These are phyloP conservation scores for Citeromyces nyonsensis DNA, from an alignment of 805 yeast genomes.

Conservation along the genomic window DNA sequence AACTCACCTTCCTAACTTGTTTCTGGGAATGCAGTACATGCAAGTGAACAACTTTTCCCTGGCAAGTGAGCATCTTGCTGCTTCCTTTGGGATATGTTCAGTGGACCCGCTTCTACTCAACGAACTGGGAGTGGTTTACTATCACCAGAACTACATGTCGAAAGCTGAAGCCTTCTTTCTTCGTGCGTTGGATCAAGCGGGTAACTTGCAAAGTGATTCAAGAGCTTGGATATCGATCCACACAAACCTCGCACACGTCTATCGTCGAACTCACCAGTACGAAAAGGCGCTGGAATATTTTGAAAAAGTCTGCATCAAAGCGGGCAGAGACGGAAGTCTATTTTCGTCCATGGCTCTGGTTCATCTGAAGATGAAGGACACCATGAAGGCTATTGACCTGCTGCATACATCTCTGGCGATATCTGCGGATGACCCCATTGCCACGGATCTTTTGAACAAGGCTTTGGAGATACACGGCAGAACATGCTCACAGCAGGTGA, in stretches of 20 bases:
- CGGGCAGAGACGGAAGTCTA: slow-evolving; percentile 55
- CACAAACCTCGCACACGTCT: slow-evolving; percentile 80
- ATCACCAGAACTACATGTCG: slow-evolving; percentile 51
- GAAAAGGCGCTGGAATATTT: slow-evolving; percentile 64
- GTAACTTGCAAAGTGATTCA: slow-evolving; percentile 63
- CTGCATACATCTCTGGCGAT: slow-evolving; percentile 74
- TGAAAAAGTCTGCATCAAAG: slow-evolving; percentile 53
- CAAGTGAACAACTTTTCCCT: slow-evolving; percentile 72
- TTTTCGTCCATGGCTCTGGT: slow-evolving; percentile 78
- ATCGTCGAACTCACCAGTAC: slow-evolving; percentile 45
- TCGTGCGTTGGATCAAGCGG: slow-evolving; percentile 59
- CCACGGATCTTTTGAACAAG: slow-evolving; percentile 63
- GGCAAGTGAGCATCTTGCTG: slow-evolving; percentile 72
- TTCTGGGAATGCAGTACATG: slow-evolving; percentile 91
- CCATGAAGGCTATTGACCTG: slow-evolving; percentile 53
- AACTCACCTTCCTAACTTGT: slow-evolving; percentile 77
- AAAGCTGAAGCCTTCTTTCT: slow-evolving; percentile 59
- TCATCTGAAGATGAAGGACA: slow-evolving; percentile 51
- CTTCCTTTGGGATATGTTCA: slow-evolving; percentile 66
- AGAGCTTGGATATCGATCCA: slow-evolving; percentile 77
- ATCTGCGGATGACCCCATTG: slow-evolving; percentile 69
- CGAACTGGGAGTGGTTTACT: slow-evolving; percentile 86
- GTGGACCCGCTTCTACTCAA: slow-evolving; percentile 79
- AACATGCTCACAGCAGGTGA: slow-evolving; percentile 10
- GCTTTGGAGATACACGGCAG: slow-evolving; percentile 43